These are phyloP conservation scores for Kondoa malvinella DNA, from an alignment of 768 basidiomycete genomes.

Conservation along the genomic window DNA sequence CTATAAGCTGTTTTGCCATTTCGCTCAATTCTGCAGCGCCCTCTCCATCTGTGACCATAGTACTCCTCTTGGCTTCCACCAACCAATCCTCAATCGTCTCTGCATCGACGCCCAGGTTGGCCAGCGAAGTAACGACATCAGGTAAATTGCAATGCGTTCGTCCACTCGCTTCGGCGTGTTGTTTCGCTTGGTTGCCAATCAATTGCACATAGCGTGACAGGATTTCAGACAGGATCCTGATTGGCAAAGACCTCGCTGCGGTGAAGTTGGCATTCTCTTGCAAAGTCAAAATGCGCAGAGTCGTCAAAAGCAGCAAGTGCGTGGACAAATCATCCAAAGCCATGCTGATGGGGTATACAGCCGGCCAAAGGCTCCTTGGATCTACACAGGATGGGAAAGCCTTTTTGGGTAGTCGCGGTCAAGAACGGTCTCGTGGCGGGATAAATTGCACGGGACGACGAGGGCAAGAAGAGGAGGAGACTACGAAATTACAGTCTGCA, in stretches of 20 bases:
- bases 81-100: constrained; percentile 11
- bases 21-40: neutral
- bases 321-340: neutral
- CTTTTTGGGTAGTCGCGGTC: no score
- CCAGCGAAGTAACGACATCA: constrained; percentile 11
- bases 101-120: neutral
- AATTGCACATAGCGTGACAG: constrained; percentile 11
- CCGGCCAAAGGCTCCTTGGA: no score
- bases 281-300: neutral
- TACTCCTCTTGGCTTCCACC: constrained; percentile 1
- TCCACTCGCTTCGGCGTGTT: constrained; percentile 11
- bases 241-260: neutral
- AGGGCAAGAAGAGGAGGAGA: no score
- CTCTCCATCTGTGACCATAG: neutral
- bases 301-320: constrained; percentile 5
- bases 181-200: constrained; percentile 8
- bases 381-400: no score
- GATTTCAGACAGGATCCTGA: constrained; percentile 11
- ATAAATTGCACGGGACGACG: no score
- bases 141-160: constrained; percentile 3
- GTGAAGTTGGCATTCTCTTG: constrained; percentile 3
- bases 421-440: no score
- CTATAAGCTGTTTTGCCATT: neutral
- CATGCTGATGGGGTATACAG: no score
- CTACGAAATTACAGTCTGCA: no score